Conservation (phyloP, 2,329 filamentous ascomycete genomes). For the Fusarium aywerte region DNA sequence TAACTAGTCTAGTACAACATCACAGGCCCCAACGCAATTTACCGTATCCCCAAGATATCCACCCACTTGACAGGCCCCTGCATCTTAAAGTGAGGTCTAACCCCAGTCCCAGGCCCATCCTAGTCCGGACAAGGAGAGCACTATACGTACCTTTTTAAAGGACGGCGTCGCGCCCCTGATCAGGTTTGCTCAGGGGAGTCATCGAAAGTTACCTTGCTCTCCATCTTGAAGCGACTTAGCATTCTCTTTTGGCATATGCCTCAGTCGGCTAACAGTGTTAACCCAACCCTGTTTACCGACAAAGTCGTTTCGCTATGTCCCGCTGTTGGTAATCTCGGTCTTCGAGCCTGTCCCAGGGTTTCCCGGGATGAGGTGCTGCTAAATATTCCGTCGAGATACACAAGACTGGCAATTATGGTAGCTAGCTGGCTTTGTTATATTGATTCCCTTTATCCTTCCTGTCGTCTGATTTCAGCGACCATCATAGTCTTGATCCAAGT, state of each 20-base stretch:
- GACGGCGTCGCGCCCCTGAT: constrained; percentile 28
- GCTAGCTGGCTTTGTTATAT: constrained; percentile 30
- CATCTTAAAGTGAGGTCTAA: constrained; percentile 20
- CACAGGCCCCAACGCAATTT: constrained; percentile 41
- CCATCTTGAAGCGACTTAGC: background rate
- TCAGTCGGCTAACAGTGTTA: constrained; percentile 12
- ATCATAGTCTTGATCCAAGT: constrained; percentile 16
- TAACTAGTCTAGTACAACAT: constrained; percentile 11
- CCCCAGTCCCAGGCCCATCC: constrained; percentile 24
- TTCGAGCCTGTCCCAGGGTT: constrained; percentile 9
- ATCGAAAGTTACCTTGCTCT: constrained; percentile 3
- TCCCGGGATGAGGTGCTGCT: constrained; percentile 12
- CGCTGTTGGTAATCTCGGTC: constrained; percentile 1
- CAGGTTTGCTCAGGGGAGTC: constrained; percentile 28
- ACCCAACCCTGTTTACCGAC: constrained; percentile 4
- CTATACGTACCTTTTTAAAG: background rate
- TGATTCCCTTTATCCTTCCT: background rate
- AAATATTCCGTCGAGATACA: constrained; percentile 13
- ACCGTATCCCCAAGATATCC: constrained; percentile 38
- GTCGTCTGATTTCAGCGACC: background rate
- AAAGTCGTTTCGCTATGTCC: constrained; percentile 6
- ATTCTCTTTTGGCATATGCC: background rate
- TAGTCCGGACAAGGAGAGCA: constrained; percentile 23
- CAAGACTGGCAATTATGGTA: constrained; percentile 25
- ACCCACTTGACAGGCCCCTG: constrained; percentile 34